Base-by-base conservation (phyloP, 1,284 basidiomycete genomes). In the Ustilago trichophora region DNA sequence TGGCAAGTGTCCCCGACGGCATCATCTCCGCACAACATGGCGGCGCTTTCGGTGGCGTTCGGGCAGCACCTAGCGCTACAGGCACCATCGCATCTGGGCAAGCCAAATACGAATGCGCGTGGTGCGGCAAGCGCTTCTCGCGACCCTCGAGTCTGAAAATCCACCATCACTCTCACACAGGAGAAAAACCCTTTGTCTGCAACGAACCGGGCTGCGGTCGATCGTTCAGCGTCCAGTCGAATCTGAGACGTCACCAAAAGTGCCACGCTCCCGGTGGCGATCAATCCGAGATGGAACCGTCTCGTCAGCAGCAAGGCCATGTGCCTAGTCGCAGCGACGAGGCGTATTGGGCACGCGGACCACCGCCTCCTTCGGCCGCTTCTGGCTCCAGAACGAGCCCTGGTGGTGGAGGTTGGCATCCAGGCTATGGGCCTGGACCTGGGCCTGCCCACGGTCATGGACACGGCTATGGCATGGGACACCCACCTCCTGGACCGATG, bases 81-180 rank as follows among this genome's bases (percentile, higher is more conserved):
- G 65, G 59, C 24, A 68, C 57, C 19, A 68, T 72, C 36, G 65
- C 59, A 13, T 63, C 65, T 12, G 69, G 69, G 6, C 59, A 64
- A 36, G 63, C 64, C 36, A 80, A 78, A 60, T 80, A 78, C 51
- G 75, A 77, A 31, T 80, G 77, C 52, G 54, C 58, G 0, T 75
- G 67, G 68, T 80, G 77, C 46, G 65, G 65, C 19, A 80, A 80
- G 52, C 73, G 76, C 25, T 80, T 80, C 54, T 72, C 73, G 9
- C 59, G 77, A 2, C 77, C 77, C 4, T 78, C 76, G 12, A 77
- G 75, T 19, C 62, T 80, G 35, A 74, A 74, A 34, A 80, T 78
- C n/a, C 77, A 80, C 41, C 72, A 74, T 18, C 73, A 78, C 46
- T 77, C 75, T 19, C 78, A 80, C 54, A 80, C 78, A 3, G 78